Conservation (phyloP, 306 rosid species). For the Ziziphus jujuba region DNA sequence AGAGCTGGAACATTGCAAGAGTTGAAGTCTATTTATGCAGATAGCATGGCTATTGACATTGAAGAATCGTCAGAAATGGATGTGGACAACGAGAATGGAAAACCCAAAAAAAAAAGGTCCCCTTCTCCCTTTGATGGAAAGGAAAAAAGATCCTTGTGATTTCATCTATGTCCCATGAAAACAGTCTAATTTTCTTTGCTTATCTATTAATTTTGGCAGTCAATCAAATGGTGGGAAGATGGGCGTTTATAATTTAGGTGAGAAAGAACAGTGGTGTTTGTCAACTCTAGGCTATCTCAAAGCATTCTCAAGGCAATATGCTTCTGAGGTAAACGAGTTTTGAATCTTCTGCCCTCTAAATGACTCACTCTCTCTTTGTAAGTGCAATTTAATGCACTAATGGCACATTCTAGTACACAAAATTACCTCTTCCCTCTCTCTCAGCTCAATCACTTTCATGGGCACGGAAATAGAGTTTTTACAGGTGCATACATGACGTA, state of each 20-base stretch:
- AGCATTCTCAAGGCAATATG: constrained; percentile 96
- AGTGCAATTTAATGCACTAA: background rate
- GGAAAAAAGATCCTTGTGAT: background rate
- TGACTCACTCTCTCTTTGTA: background rate
- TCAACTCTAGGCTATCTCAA: constrained; percentile 91
- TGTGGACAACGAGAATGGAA: constrained; percentile 69
- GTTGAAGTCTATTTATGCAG: constrained; percentile 57
- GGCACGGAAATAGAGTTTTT: too few species aligned
- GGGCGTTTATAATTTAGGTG: constrained; percentile 63
- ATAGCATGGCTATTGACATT: constrained; percentile 62
- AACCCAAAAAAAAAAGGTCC: constrained; percentile 66
- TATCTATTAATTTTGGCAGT: constrained; percentile 46
- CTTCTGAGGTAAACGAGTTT: constrained; percentile 72
- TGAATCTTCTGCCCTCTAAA: background rate
- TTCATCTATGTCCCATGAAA: constrained; percentile 6
- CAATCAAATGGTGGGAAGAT: constrained; percentile 65
- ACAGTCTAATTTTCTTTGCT: constrained; percentile 5
- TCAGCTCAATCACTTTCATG: too few species aligned
- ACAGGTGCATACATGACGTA: too few species aligned
- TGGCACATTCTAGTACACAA: too few species aligned
- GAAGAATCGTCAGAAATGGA: constrained; percentile 86
- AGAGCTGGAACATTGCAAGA: constrained; percentile 56
- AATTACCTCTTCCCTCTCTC: too few species aligned
- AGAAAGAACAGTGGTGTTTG: constrained; percentile 96
- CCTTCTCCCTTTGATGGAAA: background rate